Evolutionary conservation across 768 basidiomycete species (phyloP).

Genomic region (Boletus vinaceobasis): DNA sequence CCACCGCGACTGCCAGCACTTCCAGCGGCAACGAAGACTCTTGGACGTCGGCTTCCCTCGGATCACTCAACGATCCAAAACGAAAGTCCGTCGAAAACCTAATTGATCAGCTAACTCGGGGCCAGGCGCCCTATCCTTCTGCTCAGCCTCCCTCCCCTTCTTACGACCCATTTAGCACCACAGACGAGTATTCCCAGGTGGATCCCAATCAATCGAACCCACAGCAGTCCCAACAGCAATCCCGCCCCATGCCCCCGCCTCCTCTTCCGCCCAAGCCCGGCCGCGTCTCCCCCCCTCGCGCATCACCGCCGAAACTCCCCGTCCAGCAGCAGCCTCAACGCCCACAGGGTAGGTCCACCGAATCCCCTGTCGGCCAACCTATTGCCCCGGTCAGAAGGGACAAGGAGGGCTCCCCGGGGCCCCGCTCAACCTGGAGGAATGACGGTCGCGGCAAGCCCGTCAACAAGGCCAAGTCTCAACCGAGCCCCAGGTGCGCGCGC

Average conservation of each 20-base stretch:
- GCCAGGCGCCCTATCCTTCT: constrained; percentile 33
- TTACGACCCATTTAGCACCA: constrained; percentile 34
- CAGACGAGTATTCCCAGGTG: constrained; percentile 47
- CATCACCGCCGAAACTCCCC: constrained; percentile 63
- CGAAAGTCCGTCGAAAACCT: constrained; percentile 82
- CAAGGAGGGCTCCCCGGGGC: constrained; percentile 70
- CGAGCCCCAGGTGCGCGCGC: constrained; percentile 54
- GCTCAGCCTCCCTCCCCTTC: constrained; percentile 38
- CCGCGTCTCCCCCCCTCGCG: constrained; percentile 50
- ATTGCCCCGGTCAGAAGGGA: constrained; percentile 45
- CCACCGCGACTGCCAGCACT: constrained; percentile 37
- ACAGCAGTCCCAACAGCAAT: constrained; percentile 27
- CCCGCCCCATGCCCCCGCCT: constrained; percentile 46
- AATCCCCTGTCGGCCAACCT: constrained; percentile 48
- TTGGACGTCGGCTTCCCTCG: constrained; percentile 43
- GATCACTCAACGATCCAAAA: constrained; percentile 49
- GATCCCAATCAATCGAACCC: constrained; percentile 28
- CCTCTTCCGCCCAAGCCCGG: constrained; percentile 62
- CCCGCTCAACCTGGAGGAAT: constrained; percentile 43
- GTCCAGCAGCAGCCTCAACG: constrained; percentile 41
- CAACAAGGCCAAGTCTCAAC: constrained; percentile 43
- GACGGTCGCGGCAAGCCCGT: constrained; percentile 38
- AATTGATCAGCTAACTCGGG: constrained; percentile 65
- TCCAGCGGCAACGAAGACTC: constrained; percentile 56
- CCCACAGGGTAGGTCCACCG: constrained; percentile 46